Base-by-base conservation (phyloP, 495 filamentous ascomycete genomes). In the Bathelium albidoporum region DNA sequence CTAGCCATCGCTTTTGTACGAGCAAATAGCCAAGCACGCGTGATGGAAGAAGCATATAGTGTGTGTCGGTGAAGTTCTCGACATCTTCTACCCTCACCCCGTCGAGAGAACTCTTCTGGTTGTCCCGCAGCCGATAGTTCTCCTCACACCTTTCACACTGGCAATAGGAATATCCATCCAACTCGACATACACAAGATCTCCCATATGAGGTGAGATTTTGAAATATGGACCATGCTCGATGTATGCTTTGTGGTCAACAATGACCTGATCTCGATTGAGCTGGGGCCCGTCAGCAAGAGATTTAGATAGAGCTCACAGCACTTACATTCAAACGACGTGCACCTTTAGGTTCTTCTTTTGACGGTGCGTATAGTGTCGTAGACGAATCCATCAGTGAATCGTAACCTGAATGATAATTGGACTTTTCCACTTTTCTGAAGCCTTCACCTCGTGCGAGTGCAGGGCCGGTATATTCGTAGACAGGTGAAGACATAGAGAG, bases 201-300 rank as follows among this genome's bases (percentile, higher is more conserved):
- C 49, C 49, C 24, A 55, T 55, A 16, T 24, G 49, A 26, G 49
- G 49, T 55, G 49, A 55, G 4, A 29, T 16, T 10, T 24, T 55
- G 24, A 55, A 55, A 4, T n/a, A n/a, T 29, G 49, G 49, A 20
- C 49, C 49, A 29, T 55, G 49, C 2, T 55, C 49, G 24, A 55
- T 55, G 16, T 55, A 55, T 29, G 49, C 49, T 29, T 55, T 55
- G 20, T 55, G 49, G 20, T 55, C 49, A 26, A 55, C 24, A 29
- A 55, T 55, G 49, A 55, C 49, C 20, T 55, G 49, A 55, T 55
- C 49, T 20, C 49, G 49, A 24, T 55, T 55, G 24, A 55, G 49
- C 49, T 55, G 16, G 5, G 29, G 7, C 24, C 9, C 29, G 24
- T 55, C 24, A 29, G n/a, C 9, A 26, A 55, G 1, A 20, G 5